Conservation (phyloP, 768 basidiomycete genomes). For the Tylopilus vinaceipallidus region DNA sequence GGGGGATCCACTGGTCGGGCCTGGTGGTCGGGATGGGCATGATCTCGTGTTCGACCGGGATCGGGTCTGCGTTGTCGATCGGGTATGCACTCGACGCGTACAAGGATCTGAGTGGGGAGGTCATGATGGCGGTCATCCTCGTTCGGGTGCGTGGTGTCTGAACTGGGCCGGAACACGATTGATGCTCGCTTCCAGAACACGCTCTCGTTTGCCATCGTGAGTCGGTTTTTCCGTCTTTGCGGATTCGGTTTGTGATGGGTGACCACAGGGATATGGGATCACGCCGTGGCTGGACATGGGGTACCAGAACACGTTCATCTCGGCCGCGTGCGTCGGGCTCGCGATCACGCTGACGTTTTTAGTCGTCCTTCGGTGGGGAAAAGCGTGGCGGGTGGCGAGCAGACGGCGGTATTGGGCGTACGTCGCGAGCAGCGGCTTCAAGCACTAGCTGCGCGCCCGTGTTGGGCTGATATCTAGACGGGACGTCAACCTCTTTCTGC, state of each 20-base stretch:
- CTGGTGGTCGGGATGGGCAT: slow-evolving; percentile 22
- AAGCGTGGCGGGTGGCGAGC: slow-evolving; percentile 16
- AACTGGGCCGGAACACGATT: too few species aligned
- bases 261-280: slow-evolving; percentile 17
- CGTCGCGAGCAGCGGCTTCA: slow-evolving; percentile 15
- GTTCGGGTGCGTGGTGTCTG: slow-evolving; percentile 13
- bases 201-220: slow-evolving; percentile 19
- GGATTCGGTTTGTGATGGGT: too few species aligned
- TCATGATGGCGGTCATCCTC: slow-evolving; percentile 22
- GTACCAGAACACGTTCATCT: slow-evolving; percentile 17
- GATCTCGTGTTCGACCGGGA: slow-evolving; percentile 21
- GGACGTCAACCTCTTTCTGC: too few species aligned
- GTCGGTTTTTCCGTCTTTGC: background rate
- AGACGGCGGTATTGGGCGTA: slow-evolving; percentile 17
- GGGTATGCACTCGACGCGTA: slow-evolving; percentile 21
- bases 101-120: slow-evolving; percentile 19
- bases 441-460: too few species aligned
- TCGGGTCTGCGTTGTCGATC: slow-evolving; percentile 19
- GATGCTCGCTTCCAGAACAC: slow-evolving; percentile 10
- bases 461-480: background rate
- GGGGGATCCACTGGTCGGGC: slow-evolving; percentile 12
- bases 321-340: slow-evolving; percentile 18
- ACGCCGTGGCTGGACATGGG: slow-evolving; percentile 23
- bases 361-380: slow-evolving; percentile 16
- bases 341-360: slow-evolving; percentile 21